phyloP scores from a whole-genome alignment of 257 asterid species.

The Rehmannia glutinosa region DNA sequence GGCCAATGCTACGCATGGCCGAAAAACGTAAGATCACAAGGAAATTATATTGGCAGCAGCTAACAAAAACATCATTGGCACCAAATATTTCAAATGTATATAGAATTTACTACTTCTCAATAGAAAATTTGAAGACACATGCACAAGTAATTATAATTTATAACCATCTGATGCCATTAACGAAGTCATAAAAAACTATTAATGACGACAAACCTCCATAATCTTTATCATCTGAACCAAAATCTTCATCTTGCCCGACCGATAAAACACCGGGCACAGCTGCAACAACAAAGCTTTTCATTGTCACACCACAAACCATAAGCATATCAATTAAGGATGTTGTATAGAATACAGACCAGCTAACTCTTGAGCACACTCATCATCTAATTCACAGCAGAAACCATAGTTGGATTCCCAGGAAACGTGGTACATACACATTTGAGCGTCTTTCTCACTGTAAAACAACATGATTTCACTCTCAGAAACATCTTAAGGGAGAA shows the following conservation, averaged over 20 bases:
- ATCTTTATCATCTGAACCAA: slow-evolving; percentile 60
- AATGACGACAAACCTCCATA: slow-evolving; percentile 56
- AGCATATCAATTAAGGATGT: neutral
- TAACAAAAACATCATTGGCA: neutral
- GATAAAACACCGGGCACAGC: slow-evolving; percentile 76
- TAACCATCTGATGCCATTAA: neutral
- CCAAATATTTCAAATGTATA: neutral
- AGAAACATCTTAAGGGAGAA: neutral
- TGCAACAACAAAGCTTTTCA: slow-evolving; percentile 26
- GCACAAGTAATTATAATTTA: neutral
- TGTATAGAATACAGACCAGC: slow-evolving; percentile 48
- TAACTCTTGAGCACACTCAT: slow-evolving; percentile 67
- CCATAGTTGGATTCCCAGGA: slow-evolving; percentile 74
- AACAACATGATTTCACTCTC: slow-evolving; percentile 16
- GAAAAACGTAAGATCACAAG: neutral
- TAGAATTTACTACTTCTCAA: too few relatives aligned
- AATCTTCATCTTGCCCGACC: slow-evolving; percentile 57
- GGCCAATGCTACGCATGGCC: neutral
- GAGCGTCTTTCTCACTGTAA: slow-evolving; percentile 80
- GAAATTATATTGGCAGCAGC: neutral
- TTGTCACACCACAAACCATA: neutral
- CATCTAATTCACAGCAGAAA: slow-evolving; percentile 88
- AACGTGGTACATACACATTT: slow-evolving; percentile 85
- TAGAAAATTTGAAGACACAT: too few relatives aligned
- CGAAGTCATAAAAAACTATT: neutral